phyloP scores from a whole-genome alignment of 2,329 filamentous ascomycete genomes.

The Fusarium sp. region DNA sequence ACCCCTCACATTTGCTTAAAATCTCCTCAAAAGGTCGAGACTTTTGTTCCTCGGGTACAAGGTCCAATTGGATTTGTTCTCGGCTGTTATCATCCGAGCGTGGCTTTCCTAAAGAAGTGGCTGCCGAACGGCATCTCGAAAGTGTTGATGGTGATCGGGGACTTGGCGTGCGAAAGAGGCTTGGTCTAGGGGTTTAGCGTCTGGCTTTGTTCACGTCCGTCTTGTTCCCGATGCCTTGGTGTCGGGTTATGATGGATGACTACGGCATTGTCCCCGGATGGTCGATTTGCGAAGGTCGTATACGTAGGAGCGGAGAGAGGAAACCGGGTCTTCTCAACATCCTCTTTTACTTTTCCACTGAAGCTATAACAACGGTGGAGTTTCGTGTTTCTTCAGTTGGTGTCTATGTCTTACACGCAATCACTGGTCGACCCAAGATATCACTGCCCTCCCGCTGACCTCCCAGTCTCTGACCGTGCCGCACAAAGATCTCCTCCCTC shows the following conservation, averaged over 20 bases:
- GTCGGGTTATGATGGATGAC: not conserved
- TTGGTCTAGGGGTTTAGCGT: conserved; percentile 29
- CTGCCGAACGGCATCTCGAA: conserved; percentile 17
- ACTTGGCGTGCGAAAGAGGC: conserved; percentile 1
- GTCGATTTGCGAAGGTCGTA: not conserved
- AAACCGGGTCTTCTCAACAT: not conserved
- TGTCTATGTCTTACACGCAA: not conserved
- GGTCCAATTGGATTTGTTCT: conserved; percentile 6
- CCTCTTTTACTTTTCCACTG: not conserved
- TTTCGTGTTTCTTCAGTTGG: not conserved
- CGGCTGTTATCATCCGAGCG: conserved; percentile 16
- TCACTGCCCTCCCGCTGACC: not conserved
- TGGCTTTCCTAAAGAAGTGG: conserved; percentile 16
- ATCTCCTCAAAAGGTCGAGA: not conserved
- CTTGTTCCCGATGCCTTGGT: conserved; percentile 38
- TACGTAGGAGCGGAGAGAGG: not conserved
- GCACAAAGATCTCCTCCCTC: conserved; percentile 20
- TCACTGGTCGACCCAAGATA: not conserved
- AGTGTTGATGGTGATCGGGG: not conserved
- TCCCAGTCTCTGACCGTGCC: conserved; percentile 17
- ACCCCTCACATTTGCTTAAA: not conserved
- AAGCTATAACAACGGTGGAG: not conserved
- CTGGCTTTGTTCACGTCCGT: conserved; percentile 29
- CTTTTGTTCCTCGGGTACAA: not conserved
- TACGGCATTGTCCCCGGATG: conserved; percentile 14